phyloP scores from a whole-genome alignment of 495 filamentous ascomycete genomes.

The Coniosporium apollinis region DNA sequence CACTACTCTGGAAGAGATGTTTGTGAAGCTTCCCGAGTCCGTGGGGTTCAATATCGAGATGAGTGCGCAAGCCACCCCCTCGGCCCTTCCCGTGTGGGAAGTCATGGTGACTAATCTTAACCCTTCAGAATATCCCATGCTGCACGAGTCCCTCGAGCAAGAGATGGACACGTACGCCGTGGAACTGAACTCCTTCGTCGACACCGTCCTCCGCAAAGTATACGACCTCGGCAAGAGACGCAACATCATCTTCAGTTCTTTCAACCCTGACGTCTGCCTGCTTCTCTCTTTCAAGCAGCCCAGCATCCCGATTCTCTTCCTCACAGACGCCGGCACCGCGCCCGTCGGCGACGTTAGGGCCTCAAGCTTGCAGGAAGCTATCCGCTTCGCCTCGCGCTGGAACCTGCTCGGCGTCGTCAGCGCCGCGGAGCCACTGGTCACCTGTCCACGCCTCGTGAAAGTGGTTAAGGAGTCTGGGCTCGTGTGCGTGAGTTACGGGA shows the following conservation, averaged over 20 bases:
- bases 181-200: slow-evolving; percentile 93
- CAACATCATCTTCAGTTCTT: slow-evolving; percentile 87
- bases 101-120: too few relatives aligned
- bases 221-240: slow-evolving; percentile 58
- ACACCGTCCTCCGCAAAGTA: slow-evolving; percentile 76
- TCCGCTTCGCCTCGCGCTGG: slow-evolving; percentile 87
- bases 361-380: slow-evolving; percentile 81
- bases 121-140: slow-evolving; percentile 73
- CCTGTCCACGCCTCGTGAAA: slow-evolving; percentile 75
- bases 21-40: slow-evolving; percentile 59
- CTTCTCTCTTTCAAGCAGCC: slow-evolving; percentile 91
- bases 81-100: too few relatives aligned
- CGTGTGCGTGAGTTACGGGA: slow-evolving; percentile 91
- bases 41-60: slow-evolving; percentile 98
- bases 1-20: slow-evolving; percentile 85
- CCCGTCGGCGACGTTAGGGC: slow-evolving; percentile 80
- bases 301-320: slow-evolving; percentile 83
- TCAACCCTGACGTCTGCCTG: slow-evolving; percentile 93
- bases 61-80: slow-evolving; percentile 36
- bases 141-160: slow-evolving; percentile 80
- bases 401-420: slow-evolving; percentile 84
- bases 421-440: slow-evolving; percentile 66
- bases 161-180: slow-evolving; percentile 97
- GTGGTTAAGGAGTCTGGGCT: slow-evolving; percentile 93
- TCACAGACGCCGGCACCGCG: slow-evolving; percentile 68